Evolutionary conservation across 139 green algal species (phyloP), one percentile per base, ranked within the genome.

Genomic region (Ulvella scutata): DNA sequence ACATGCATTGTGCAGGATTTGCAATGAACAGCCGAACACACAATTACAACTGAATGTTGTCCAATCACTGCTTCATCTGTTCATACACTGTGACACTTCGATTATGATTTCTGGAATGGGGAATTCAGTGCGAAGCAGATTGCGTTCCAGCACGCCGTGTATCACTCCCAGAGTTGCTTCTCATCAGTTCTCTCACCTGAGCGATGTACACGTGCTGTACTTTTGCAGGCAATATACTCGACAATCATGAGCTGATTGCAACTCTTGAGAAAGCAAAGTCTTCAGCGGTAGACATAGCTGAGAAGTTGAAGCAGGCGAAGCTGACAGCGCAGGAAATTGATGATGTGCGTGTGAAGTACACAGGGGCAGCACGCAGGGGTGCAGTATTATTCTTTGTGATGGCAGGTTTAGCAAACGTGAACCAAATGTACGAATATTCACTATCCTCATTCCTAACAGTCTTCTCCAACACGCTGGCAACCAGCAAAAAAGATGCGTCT

Each of bases 351-450:
- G 67, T 82, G 35, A 72, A 79, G 44, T 95, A 93, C 81, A 81
- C 75, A 4, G 88, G 88, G 20, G 88, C 87, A 13, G 90, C 90
- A 34, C 85, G 88, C 81, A 80, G 90, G 21, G 90, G 90, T 7
- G 84, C 88, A 43, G 85, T 95, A 74, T 81, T 95, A 26, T 95
- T 92, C 85, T 95, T 95, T 80, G 86, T 91, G 28, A 86, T 95
- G 77, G 80, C 79, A 17, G 81, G 72, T 4, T 82, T 95, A 23
- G 79, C 79, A 33, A 82, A 80, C 67, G 89, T 95, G 79, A 89
- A 80, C 79, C 90, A 91, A 81, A 95, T 95, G 90, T 90, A 94
- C 77, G 88, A 94, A 80, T 88, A 88, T 82, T 82, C 72, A 72
- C 79, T 95, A 34, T 77, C 74, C 7, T 79, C 61, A 29, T 95